Percentiles rank a stretch among this genome's conserved stretches.
Conservation (phyloP, 2,329 filamentous ascomycete genomes). For the Aureobasidium lini region DNA sequence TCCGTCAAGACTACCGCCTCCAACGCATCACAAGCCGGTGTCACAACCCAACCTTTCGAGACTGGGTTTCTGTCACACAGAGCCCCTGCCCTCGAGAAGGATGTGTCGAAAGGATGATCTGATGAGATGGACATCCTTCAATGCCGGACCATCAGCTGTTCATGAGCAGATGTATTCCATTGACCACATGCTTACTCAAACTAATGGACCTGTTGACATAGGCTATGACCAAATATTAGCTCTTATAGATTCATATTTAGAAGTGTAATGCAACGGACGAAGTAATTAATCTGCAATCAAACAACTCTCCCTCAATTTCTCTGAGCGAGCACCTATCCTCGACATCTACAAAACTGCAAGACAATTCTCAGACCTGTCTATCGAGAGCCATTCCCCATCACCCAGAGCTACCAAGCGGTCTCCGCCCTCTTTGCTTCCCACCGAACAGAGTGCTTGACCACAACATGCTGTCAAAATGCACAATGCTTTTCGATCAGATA, state of each 20-base stretch:
- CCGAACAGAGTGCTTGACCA: too few species aligned
- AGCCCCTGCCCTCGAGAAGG: not conserved
- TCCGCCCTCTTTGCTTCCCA: too few species aligned
- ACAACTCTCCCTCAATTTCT: too few species aligned
- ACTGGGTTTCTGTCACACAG: not conserved
- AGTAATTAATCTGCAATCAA: not conserved
- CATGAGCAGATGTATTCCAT: not conserved
- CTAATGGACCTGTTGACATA: not conserved
- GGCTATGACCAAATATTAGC: constrained; percentile 3
- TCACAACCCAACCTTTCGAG: not conserved
- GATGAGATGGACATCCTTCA: not conserved
- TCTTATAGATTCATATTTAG: not conserved
- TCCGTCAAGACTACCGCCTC: not conserved
- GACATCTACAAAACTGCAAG: too few species aligned
- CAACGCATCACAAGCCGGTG: not conserved
- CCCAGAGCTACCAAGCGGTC: too few species aligned
- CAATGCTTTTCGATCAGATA: too few species aligned
- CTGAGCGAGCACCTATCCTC: too few species aligned
- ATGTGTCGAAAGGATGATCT: not conserved
- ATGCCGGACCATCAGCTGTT: not conserved
- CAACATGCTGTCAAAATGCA: too few species aligned
- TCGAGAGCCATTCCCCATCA: too few species aligned
- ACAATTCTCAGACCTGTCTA: too few species aligned
- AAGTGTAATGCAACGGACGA: not conserved
- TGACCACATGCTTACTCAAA: not conserved